Evolutionary conservation across 148 eudicot species (phyloP).

Genomic region (Limonium bicolor): DNA sequence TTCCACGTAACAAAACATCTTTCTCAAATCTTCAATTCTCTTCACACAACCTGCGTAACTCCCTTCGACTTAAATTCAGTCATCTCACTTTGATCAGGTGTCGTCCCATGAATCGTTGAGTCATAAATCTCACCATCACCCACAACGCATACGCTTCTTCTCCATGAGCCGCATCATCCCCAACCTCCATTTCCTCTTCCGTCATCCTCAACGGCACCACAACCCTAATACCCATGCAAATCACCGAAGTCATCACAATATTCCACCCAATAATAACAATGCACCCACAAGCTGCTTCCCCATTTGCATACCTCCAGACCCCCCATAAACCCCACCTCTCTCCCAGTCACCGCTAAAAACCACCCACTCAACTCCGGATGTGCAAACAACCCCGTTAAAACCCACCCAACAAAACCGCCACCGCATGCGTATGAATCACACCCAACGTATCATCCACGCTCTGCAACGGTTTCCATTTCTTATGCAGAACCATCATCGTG

Average conservation of each 20-base stretch:
- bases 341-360: constrained; percentile 23
- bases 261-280: constrained; percentile 47
- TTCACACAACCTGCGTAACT: too few species aligned
- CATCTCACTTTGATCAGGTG: too few species aligned
- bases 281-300: constrained; percentile 41
- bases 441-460: constrained; percentile 52
- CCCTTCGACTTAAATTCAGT: too few species aligned
- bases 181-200: constrained; percentile 33
- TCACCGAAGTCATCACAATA: constrained; percentile 29
- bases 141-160: constrained; percentile 67
- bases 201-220: constrained; percentile 40
- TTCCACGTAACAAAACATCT: too few species aligned
- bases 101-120: constrained; percentile 18
- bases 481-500: constrained; percentile 65
- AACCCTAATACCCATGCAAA: constrained; percentile 19
- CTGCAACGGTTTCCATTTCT: constrained; percentile 35
- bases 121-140: constrained; percentile 56
- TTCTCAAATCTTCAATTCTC: too few species aligned
- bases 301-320: constrained; percentile 28
- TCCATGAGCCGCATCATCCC: constrained; percentile 61
- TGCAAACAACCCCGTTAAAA: constrained; percentile 42
- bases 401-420: constrained; percentile 49
- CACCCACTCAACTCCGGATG: constrained; percentile 23
- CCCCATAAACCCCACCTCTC: constrained; percentile 37
- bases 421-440: constrained; percentile 64